Evolutionary conservation across 1,284 basidiomycete genomes (phyloP).

Genomic region (Pseudozyma tsukubaensis): DNA sequence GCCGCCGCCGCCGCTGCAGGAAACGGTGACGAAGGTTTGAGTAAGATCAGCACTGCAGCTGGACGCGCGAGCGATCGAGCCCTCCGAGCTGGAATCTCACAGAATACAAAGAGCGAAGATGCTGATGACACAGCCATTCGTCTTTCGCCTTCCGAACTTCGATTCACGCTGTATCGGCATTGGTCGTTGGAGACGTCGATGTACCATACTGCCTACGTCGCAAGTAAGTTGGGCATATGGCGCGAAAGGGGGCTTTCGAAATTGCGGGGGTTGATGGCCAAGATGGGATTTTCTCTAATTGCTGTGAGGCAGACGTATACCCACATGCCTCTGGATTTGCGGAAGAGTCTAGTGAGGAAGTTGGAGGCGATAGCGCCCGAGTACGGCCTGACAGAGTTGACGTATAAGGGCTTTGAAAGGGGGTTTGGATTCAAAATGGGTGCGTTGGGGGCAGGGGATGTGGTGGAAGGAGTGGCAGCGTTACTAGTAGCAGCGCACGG

Average conservation of each 20-base stretch:
- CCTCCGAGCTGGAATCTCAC: conserved; percentile 12
- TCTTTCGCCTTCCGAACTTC: conserved; percentile 55
- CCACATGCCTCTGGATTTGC: conserved; percentile 96
- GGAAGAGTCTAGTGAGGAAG: conserved; percentile 82
- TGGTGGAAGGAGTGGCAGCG: conserved; percentile 88
- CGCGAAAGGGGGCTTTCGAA: conserved; percentile 89
- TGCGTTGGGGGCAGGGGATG: conserved; percentile 89
- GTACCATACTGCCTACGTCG: conserved; percentile 96
- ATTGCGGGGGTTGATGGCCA: conserved; percentile 90
- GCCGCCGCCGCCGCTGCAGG: not conserved
- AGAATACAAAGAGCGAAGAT: conserved; percentile 39
- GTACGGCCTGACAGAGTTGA: conserved; percentile 93
- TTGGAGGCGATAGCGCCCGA: conserved; percentile 92
- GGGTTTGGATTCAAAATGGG: conserved; percentile 88
- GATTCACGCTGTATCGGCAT: conserved; percentile 94
- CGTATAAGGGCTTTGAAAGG: conserved; percentile 91
- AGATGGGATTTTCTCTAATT: conserved; percentile 96
- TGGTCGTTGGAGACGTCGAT: conserved; percentile 98
- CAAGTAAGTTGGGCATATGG: conserved; percentile 94
- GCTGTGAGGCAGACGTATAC: conserved; percentile 93
- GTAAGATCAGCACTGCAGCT: not conserved
- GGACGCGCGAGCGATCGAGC: conserved; percentile 6
- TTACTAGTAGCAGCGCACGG: conserved; percentile 91
- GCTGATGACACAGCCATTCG: conserved; percentile 63
- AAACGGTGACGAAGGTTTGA: not conserved